Conservation (phyloP, 352 stramenopile genomes). For the Plasmopara halstedii region DNA sequence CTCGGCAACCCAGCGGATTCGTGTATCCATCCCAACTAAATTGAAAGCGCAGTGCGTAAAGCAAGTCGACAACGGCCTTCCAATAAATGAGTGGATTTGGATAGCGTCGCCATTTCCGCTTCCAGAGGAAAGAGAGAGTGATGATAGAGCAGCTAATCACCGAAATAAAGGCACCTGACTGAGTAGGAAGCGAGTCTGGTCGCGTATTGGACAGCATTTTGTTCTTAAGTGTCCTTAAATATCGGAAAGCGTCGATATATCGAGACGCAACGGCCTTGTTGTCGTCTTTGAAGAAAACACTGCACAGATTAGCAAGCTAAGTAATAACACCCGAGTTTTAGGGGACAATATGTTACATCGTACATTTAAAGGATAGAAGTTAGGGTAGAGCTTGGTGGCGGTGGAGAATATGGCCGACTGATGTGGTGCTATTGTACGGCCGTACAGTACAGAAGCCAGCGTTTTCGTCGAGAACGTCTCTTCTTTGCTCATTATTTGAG, state of each 20-base stretch:
- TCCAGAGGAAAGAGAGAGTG: conserved; percentile 50
- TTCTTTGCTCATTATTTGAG: not conserved
- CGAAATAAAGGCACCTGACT: conserved; percentile 63
- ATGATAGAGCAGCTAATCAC: conserved; percentile 71
- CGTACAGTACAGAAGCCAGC: too few species aligned
- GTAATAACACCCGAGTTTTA: too few species aligned
- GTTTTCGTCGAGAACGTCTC: not conserved
- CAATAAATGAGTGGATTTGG: conserved; percentile 81
- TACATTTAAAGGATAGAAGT: too few species aligned
- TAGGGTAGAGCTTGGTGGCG: too few species aligned
- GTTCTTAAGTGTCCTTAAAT: conserved; percentile 5
- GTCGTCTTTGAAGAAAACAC: not conserved
- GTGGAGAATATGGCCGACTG: too few species aligned
- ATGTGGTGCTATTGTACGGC: too few species aligned
- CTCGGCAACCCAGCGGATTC: conserved; percentile 39
- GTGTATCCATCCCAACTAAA: conserved; percentile 58
- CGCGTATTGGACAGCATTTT: conserved; percentile 22
- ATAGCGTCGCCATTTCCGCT: conserved; percentile 66
- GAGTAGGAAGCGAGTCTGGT: conserved; percentile 44
- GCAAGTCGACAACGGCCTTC: conserved; percentile 64
- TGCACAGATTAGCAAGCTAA: too few species aligned
- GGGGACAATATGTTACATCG: too few species aligned
- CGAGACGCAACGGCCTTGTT: too few species aligned
- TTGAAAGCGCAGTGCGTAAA: conserved; percentile 71
- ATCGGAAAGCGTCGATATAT: too few species aligned